Base-by-base conservation (phyloP, 805 yeast species). In the Clavispora santaluciae region DNA sequence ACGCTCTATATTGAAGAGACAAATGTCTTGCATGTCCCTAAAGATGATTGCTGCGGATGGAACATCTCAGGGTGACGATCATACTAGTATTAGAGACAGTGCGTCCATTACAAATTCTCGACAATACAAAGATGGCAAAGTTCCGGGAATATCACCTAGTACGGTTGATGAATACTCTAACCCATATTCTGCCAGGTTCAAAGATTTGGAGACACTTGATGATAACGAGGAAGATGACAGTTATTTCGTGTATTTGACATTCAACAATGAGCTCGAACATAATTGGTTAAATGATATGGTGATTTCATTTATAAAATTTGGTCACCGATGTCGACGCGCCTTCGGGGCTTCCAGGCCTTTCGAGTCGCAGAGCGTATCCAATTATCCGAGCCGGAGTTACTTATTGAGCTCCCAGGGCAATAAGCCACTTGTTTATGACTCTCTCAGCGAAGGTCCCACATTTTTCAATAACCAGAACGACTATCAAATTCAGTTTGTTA, bases 381-480 rank as follows among this genome's bases (percentile, higher is more conserved):
- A 15, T 15, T 33, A 2, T n/a, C 29, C 10, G 16, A 5, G 16
- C 5, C n/a, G 9, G 10, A 10, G 11, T 15, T 36, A 37, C 36
- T 5, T 29, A 4, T 36, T 35, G 37, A 35, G 38, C 26, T 26
- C 41, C 13, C 48, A 44, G 26, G 38, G 25, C 24, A 46, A 36
- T 7, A 44, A 50, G 18, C 35, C 33, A 9, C 33, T 43, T 26
- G 50, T 53, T 21, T 64, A 62, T 36, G 67, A 60, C 46, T 63
- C 69, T 11, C 55, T 64, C 26, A 61, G 64, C 43, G 68, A 63
- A 20, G 66, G 62, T 18, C 53, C 56, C 12, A 55, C 62, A 5
- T 42, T 46, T 18, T 54, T 56, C 44, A 53, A 57, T 39, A 45
- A 44, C 11, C 44, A 49, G 36, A 48, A 52, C 42, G 53, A 51